Evolutionary conservation across 768 basidiomycete genomes (phyloP), one percentile per base, ranked within the genome.

Genomic region (Kwoniella botswanensis): DNA sequence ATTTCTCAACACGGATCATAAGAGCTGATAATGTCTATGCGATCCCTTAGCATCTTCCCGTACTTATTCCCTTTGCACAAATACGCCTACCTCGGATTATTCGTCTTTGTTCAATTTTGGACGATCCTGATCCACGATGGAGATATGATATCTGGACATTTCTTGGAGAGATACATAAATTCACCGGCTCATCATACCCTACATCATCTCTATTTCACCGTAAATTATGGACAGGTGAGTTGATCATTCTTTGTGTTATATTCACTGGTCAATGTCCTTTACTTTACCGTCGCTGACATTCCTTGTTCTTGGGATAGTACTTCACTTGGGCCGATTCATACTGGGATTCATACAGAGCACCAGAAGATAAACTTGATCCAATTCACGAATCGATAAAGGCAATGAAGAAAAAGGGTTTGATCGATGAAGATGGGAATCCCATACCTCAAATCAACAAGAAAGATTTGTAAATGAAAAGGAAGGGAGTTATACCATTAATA

Each of bases 161-260:
- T 90, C 4, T 87, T 97, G 4, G 96, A 98, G 85, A 90, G 87
- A 70, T 85, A 92, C 81, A 94, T 99, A 85, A 99, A 98, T 84
- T 94, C 94, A n/a, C 96, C 97, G 2, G 93, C 95, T 2, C 97
- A 99, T 77, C 97, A 99, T 83, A 98, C 95, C 0, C 86, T 98
- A 54, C 96, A 98, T 82, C 97, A 98, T 80, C 85, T 99, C 22
- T 96, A 95, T 86, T 98, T 98, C 86, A 97, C 92, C 54, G 91
- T 92, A 75, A 98, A 98, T 86, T 96, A 94, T 84, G 94, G 94
- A 24, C 93, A 94, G 86, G 84, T 76, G 26, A 57, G 67, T 62
- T 29, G 17, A 46, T 41, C 18, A 18, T 41, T 43, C 42, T 44
- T 60, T 43, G 3, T 26, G 26, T 26, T 26, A 4, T 26, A 26